A percentile compares a stretch with the other conserved stretches of the same genome.
These are phyloP conservation scores for Acorus gramineus DNA, from an alignment of 106 monocot genomes.

Conservation along the genomic window DNA sequence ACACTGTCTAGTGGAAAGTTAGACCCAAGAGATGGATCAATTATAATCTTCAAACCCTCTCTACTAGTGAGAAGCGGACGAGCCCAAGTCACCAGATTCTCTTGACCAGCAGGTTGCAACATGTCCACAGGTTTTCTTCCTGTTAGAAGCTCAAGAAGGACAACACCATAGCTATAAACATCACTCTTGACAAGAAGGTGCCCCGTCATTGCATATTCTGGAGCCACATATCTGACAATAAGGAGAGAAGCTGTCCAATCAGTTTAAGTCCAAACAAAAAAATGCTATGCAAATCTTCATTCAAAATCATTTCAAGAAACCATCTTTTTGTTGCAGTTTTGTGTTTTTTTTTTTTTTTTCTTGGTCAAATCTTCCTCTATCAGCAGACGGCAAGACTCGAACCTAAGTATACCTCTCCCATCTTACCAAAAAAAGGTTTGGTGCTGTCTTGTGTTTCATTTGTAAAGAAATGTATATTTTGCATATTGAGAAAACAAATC, in stretches of 20 bases:
- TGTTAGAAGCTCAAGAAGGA: conserved; percentile 80
- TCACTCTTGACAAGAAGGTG: conserved; percentile 96
- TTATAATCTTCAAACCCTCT: conserved; percentile 38
- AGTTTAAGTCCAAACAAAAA: no score
- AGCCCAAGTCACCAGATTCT: conserved; percentile 83
- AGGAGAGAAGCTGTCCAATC: not conserved
- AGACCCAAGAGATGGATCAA: conserved; percentile 56
- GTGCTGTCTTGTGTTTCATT: no score
- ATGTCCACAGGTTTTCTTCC: conserved; percentile 87
- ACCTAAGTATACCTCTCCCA: no score
- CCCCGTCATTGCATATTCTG: conserved; percentile 95
- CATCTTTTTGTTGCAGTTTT: no score
- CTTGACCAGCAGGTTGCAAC: conserved; percentile 67
- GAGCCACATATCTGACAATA: conserved; percentile 70
- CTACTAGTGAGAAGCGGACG: conserved; percentile 63
- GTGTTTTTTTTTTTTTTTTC: no score
- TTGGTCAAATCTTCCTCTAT: no score
- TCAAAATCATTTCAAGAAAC: not conserved
- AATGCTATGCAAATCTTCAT: not conserved
- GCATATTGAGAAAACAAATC: no score
- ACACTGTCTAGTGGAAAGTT: conserved; percentile 34
- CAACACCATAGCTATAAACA: conserved; percentile 95
- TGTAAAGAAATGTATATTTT: no score
- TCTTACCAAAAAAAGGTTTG: no score
- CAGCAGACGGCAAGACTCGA: no score